These are phyloP conservation scores for Xylariaceae sp. DNA, from an alignment of 2,329 filamentous ascomycete genomes.

Conservation along the genomic window DNA sequence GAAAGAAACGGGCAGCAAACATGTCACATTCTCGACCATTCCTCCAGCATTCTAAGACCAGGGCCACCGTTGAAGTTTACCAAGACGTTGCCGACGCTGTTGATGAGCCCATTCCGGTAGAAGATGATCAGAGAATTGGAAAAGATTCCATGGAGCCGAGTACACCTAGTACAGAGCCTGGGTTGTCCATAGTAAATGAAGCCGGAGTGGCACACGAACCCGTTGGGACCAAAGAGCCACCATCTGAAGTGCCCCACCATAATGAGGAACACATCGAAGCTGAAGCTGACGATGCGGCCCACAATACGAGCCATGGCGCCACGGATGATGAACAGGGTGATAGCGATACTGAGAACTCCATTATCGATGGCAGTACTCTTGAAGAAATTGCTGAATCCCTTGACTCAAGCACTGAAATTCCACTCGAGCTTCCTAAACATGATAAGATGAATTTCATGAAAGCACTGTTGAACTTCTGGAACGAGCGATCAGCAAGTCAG, in stretches of 20 bases:
- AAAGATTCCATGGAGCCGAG: slow-evolving; percentile 35
- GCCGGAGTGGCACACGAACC: slow-evolving; percentile 13
- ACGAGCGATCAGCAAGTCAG: slow-evolving; percentile 90
- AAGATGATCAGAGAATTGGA: slow-evolving; percentile 52
- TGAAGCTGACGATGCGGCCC: slow-evolving; percentile 42
- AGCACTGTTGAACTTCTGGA: slow-evolving; percentile 96
- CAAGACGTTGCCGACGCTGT: slow-evolving; percentile 91
- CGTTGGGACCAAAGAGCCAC: slow-evolving; percentile 8
- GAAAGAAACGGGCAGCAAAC: slow-evolving; percentile 73
- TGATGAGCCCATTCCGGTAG: slow-evolving; percentile 66
- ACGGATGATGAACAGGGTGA: slow-evolving; percentile 63
- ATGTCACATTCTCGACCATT: slow-evolving; percentile 73
- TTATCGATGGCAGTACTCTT: slow-evolving; percentile 64
- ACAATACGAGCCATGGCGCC: slow-evolving; percentile 54
- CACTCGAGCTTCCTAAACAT: slow-evolving; percentile 79
- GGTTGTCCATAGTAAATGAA: slow-evolving; percentile 11
- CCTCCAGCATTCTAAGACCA: slow-evolving; percentile 81
- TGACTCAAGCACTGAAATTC: slow-evolving; percentile 57
- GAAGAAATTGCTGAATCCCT: slow-evolving; percentile 60
- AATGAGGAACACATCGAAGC: slow-evolving; percentile 37
- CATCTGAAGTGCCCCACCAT: slow-evolving; percentile 29
- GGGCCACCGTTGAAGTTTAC: slow-evolving; percentile 93
- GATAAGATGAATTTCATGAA: slow-evolving; percentile 93
- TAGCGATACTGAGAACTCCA: slow-evolving; percentile 69
- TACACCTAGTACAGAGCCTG: slow-evolving; percentile 22